phyloP scores from a whole-genome alignment of 495 filamentous ascomycete genomes.

The Cercophora samala region DNA sequence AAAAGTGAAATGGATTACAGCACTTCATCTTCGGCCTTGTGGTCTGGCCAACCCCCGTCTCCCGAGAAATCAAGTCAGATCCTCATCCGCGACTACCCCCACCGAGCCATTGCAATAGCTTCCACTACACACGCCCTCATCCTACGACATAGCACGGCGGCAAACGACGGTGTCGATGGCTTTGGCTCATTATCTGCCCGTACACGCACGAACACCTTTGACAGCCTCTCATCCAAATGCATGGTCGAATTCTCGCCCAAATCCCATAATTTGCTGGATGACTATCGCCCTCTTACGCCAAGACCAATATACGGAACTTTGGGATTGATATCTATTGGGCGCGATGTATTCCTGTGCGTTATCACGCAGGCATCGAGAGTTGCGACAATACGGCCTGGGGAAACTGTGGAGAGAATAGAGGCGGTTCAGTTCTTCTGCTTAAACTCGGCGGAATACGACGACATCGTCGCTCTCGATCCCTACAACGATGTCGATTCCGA shows the following conservation, averaged over 20 bases:
- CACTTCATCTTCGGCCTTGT: constrained; percentile 26
- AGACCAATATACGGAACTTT: constrained; percentile 82
- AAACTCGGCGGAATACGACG: constrained; percentile 78
- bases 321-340: constrained; percentile 78
- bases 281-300: constrained; percentile 69
- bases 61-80: constrained; percentile 51
- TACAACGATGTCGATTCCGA: constrained; percentile 48
- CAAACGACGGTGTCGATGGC: constrained; percentile 51
- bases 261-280: constrained; percentile 62
- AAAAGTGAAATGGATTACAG: constrained; percentile 29
- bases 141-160: constrained; percentile 67
- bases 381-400: constrained; percentile 78
- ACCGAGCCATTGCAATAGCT: constrained; percentile 78
- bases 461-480: constrained; percentile 57
- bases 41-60: constrained; percentile 37
- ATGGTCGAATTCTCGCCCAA: constrained; percentile 78
- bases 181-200: constrained; percentile 46
- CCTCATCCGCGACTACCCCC: constrained; percentile 72
- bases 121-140: constrained; percentile 76
- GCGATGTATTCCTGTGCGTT: constrained; percentile 91
- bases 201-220: constrained; percentile 34
- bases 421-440: constrained; percentile 91
- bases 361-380: constrained; percentile 73
- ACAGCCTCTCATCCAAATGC: constrained; percentile 56
- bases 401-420: constrained; percentile 82